phyloP scores from a whole-genome alignment of 257 asterid genomes.

The Lycium barbarum region DNA sequence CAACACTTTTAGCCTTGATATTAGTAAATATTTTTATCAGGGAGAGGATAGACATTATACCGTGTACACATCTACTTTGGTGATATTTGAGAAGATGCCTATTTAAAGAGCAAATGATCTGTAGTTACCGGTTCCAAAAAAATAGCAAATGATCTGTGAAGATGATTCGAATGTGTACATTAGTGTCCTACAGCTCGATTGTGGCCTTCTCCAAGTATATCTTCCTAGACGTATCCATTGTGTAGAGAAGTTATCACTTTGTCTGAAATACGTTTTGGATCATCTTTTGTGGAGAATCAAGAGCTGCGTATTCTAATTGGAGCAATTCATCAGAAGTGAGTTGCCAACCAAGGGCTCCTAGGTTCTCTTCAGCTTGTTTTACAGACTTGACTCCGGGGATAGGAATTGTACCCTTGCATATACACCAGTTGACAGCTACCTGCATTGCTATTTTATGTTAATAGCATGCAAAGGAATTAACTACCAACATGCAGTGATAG shows the following conservation, averaged over 20 bases:
- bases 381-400: conserved; percentile 88
- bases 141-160: neutral
- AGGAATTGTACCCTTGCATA: conserved; percentile 80
- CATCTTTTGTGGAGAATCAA: conserved; percentile 76
- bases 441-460: conserved; percentile 27
- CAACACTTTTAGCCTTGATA: neutral
- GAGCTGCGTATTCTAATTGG: conserved; percentile 74
- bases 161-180: neutral
- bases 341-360: conserved; percentile 96
- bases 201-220: neutral
- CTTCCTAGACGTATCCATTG: neutral
- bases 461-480: neutral
- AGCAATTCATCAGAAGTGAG: conserved; percentile 69
- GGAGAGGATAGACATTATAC: neutral
- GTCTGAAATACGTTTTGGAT: conserved; percentile 92
- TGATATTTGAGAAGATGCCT: neutral
- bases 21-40: neutral
- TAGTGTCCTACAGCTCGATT: neutral
- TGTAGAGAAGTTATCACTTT: conserved; percentile 32
- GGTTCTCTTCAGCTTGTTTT: conserved; percentile 78
- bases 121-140: neutral
- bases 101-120: neutral
- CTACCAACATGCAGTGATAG: too few relatives aligned
- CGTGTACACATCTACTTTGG: neutral
- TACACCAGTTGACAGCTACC: conserved; percentile 99